A percentile compares a stretch with the other conserved stretches of the same genome.
These are phyloP conservation scores for Globisporangium middletonii DNA, from an alignment of 352 stramenopile genomes.

Conservation along the genomic window DNA sequence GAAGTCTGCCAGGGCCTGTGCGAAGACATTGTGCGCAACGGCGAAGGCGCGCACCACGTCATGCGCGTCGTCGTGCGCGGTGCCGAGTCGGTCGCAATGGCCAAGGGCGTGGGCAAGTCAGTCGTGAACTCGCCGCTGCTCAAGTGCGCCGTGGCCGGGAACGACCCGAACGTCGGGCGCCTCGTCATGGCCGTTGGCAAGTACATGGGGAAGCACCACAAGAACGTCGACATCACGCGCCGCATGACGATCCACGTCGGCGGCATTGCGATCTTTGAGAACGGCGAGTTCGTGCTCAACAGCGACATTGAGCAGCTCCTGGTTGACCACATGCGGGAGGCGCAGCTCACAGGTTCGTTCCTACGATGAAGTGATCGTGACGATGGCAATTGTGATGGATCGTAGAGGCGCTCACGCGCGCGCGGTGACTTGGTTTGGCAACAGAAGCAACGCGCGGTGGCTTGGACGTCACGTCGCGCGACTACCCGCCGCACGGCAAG, in stretches of 20 bases:
- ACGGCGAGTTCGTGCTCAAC: constrained; percentile 92
- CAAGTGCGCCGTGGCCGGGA: constrained; percentile 97
- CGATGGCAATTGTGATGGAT: neutral
- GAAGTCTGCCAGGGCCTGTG: constrained; percentile 92
- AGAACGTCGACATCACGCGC: constrained; percentile 68
- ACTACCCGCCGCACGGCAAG: constrained; percentile 93
- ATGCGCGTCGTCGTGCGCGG: constrained; percentile 92
- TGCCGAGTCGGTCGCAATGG: constrained; percentile 68
- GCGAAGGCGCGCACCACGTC: constrained; percentile 97
- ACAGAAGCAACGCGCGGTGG: constrained; percentile 63
- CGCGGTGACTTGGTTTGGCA: neutral
- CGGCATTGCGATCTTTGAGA: constrained; percentile 91
- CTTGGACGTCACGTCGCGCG: constrained; percentile 69
- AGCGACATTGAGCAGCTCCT: constrained; percentile 91
- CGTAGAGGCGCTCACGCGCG: neutral
- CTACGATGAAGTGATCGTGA: neutral
- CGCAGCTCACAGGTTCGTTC: constrained; percentile 69
- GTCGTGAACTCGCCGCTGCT: constrained; percentile 95
- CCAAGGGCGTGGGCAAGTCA: constrained; percentile 88
- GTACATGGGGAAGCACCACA: constrained; percentile 94
- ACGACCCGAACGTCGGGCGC: constrained; percentile 98
- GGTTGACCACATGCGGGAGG: constrained; percentile 92
- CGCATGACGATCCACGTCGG: constrained; percentile 87
- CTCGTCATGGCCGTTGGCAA: constrained; percentile 95
- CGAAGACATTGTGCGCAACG: constrained; percentile 98